phyloP scores from a whole-genome alignment of 2,329 filamentous ascomycete genomes.

The Mycosphaerella sp. region DNA sequence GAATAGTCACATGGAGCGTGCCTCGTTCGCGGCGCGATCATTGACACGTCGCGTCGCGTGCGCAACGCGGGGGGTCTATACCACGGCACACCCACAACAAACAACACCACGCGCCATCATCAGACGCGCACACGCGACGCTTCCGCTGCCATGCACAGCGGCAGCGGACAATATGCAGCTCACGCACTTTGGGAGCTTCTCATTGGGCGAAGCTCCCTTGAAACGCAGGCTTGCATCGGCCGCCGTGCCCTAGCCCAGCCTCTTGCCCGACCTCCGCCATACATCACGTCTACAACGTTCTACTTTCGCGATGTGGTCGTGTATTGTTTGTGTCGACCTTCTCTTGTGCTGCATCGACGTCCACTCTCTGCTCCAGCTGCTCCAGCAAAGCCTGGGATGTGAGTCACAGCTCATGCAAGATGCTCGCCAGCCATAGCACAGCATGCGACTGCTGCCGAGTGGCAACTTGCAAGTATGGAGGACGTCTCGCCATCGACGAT shows the following conservation, averaged over 20 bases:
- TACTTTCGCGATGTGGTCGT: conserved; percentile 33
- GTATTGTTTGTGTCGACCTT: conserved; percentile 21
- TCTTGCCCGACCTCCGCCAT: conserved; percentile 24
- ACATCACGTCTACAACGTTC: conserved; percentile 32
- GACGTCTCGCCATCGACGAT: conserved; percentile 12
- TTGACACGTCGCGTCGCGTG: no score
- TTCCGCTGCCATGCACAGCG: not conserved
- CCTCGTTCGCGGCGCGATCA: no score
- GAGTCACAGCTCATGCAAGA: conserved; percentile 28
- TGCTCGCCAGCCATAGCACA: conserved; percentile 14
- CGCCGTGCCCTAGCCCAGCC: conserved; percentile 32
- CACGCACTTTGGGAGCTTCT: not conserved
- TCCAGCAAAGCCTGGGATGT: conserved; percentile 21
- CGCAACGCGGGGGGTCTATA: no score
- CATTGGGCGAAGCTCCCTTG: conserved; percentile 16
- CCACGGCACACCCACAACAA: conserved; percentile 7
- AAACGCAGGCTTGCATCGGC: conserved; percentile 16
- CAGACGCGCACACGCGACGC: conserved; percentile 8
- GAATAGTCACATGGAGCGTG: no score
- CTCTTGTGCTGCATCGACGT: conserved; percentile 17
- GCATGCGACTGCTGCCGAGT: conserved; percentile 18
- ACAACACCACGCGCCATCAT: conserved; percentile 8
- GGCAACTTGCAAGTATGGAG: conserved; percentile 14
- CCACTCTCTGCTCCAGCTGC: conserved; percentile 15
- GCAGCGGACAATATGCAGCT: conserved; percentile 4